These are phyloP conservation scores for Saccharomycopsis crataegensis DNA, from an alignment of 1,139 yeast species.

Conservation along the genomic window DNA sequence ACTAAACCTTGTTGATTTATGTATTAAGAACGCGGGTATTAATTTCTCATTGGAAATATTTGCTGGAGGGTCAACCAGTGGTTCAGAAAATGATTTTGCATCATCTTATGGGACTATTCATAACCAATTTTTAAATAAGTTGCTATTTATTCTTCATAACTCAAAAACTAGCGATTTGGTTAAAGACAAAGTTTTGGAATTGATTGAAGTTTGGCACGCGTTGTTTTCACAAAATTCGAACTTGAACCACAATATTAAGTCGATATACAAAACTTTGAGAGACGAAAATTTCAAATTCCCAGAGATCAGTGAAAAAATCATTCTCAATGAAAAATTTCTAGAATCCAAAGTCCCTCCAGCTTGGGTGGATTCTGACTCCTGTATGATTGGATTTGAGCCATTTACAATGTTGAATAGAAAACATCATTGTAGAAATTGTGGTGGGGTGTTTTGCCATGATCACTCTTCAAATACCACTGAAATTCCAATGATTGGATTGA, in stretches of 20 bases:
- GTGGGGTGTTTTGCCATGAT: conserved; percentile 84
- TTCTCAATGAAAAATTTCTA: conserved; percentile 47
- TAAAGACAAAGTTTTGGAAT: conserved; percentile 49
- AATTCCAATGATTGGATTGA: conserved; percentile 78
- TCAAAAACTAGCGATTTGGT: conserved; percentile 45
- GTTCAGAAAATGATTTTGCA: conserved; percentile 12
- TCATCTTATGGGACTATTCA: conserved; percentile 10
- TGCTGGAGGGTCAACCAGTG: conserved; percentile 44
- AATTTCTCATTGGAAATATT: conserved; percentile 78
- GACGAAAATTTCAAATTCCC: conserved; percentile 20
- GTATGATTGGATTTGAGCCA: conserved; percentile 85
- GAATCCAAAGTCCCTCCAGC: conserved; percentile 95
- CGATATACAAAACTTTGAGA: conserved; percentile 50
- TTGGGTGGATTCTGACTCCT: conserved; percentile 93
- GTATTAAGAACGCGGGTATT: conserved; percentile 88
- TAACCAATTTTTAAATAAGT: conserved; percentile 15
- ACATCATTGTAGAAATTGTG: conserved; percentile 96
- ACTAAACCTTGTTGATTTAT: conserved; percentile 71
- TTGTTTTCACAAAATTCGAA: conserved; percentile 68
- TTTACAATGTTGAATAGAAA: conserved; percentile 82
- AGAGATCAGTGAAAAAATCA: conserved; percentile 16
- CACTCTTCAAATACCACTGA: conserved; percentile 69
- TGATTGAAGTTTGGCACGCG: conserved; percentile 71
- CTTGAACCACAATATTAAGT: conserved; percentile 53
- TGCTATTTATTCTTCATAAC: conserved; percentile 26